These are phyloP conservation scores for Pugionium cornutum DNA, from an alignment of 345 rosid genomes.

Conservation along the genomic window DNA sequence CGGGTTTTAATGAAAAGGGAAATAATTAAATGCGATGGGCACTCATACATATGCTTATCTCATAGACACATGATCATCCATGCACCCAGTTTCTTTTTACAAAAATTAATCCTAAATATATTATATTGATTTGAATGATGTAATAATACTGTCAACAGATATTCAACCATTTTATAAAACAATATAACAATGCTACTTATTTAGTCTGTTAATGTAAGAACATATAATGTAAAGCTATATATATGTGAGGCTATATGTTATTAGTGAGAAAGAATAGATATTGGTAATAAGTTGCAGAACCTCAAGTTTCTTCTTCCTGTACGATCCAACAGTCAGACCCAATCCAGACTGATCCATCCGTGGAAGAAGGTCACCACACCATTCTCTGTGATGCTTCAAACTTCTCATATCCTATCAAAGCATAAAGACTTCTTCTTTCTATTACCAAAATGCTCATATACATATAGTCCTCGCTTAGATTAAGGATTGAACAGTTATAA, in stretches of 20 bases:
- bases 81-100: neutral
- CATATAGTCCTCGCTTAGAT: too few relatives aligned
- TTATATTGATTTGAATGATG: neutral
- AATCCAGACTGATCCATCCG: neutral
- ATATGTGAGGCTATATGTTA: neutral
- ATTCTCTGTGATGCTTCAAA: neutral
- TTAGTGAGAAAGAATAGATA: slow-evolving; percentile 8
- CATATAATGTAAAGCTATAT: slow-evolving; percentile 6
- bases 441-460: too few relatives aligned
- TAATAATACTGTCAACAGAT: slow-evolving; percentile 18
- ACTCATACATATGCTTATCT: slow-evolving; percentile 10
- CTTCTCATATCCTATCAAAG: neutral
- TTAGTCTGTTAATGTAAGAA: neutral
- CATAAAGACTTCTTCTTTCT: too few relatives aligned
- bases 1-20: slow-evolving; percentile 10
- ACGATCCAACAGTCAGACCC: slow-evolving; percentile 1
- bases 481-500: too few relatives aligned
- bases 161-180: neutral
- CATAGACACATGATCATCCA: neutral
- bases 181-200: neutral
- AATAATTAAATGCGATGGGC: slow-evolving; percentile 16
- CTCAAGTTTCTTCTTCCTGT: neutral
- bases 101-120: too few relatives aligned
- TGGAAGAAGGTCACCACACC: neutral
- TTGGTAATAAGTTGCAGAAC: neutral